Evolutionary conservation across 1,284 basidiomycete species (phyloP), one percentile per base, ranked within the genome.

Genomic region (Farysia itapuensis): DNA sequence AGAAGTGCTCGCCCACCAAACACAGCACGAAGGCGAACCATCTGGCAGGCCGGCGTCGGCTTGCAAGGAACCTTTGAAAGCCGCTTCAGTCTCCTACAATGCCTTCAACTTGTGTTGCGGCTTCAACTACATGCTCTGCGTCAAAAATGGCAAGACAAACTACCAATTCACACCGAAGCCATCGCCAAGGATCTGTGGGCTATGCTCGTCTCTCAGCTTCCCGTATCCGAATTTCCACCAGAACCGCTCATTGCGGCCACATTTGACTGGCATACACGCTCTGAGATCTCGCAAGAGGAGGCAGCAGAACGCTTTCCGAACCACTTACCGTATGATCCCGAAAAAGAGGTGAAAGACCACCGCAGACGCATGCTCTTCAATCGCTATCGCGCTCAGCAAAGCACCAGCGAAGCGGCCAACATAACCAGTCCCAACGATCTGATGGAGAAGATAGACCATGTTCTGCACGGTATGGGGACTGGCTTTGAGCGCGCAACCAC

Each of bases 151-250:
- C 44, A 42, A 2, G 45, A 54, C 21, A 51, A 38, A 19, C 31
- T 72, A 19, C 70, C 70, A 0, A 38, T 29, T 18, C 53, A 61
- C 25, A 47, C 64, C 14, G 69, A 71, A 44, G 49, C 58, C 4
- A 42, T 67, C 2, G 64, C 67, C n/a, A 57, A 67, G 14, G 69
- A 72, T 18, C 49, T 70, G 0, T 72, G 69, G 69, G 45, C 69
- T 12, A 52, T 70, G 43, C 60, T 58, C 25, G 54, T 70, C 12
- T 65, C 67, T 1, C 43, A 42, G 7, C 38, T 56, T 4, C 48
- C 54, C 11, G 41, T 48, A 11, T 54, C 48, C 7, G 43, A 63
- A 16, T 63, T 42, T 26, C 59, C 59, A 13, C 52, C 59, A 2
- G 59, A 63, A 33, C 59, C 59, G 4, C 45, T 63, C 19, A 51